Base-by-base conservation (phyloP, 129 eudicot species). In the Flaveria trinervia region DNA sequence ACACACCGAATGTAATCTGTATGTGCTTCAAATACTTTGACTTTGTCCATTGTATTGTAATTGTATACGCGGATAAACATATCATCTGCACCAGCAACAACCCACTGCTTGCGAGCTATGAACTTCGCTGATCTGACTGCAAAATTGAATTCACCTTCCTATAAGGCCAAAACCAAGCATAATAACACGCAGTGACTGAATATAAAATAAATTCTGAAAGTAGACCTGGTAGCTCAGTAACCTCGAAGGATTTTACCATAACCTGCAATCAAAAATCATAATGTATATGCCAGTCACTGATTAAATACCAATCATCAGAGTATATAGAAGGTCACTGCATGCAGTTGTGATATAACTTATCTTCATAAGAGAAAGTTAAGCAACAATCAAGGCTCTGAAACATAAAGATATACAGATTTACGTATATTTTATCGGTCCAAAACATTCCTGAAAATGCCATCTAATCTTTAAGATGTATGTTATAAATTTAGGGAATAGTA, bases 11-110 rank as follows among this genome's bases (percentile, higher is more conserved):
- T 88, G 49, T 84, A 90, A 79, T 90, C 96, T 0, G 88, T 82
- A 74, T 90, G 96, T 65, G 96, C 96, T 83, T 90, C 91, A 36
- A 71, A 90, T 56, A 79, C 93, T 81, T 86, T 88, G 23, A 88
- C 87, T 82, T 88, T 86, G 68, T 90, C 96, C 91, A 82, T 84
- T 57, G 96, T 86, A 56, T 82, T 86, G 81, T 88, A 90, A 68
- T 90, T 86, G 89, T 90, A 90, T 28, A 88, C 93, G 3, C 93
- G 91, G 65, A 90, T 81, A 65, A 71, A 80, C 91, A 84, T 88
- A 76, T 90, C 96, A 84, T 90, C 96, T 20, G 96, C 90, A 39
- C 93, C 96, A 56, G 89, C 93, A 77, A 90, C 96, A 69, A 90
- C 87, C 93, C 96, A 88, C 52, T 88, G 87, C 81, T 88, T 88